Base-by-base conservation (phyloP, 129 eudicot species). In the Escallonia rubra region DNA sequence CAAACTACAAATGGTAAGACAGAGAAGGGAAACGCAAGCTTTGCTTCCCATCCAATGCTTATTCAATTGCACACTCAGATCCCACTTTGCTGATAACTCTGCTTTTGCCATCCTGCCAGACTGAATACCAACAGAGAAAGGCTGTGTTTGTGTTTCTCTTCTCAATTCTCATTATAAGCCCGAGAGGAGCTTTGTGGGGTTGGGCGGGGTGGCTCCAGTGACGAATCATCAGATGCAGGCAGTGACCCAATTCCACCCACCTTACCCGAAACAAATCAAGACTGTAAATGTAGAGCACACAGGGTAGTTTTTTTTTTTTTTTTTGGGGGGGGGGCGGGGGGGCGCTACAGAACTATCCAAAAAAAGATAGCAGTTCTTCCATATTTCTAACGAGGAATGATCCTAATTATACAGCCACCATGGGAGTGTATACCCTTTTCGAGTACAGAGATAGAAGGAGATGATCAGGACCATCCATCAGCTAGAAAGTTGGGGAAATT, bases 31-130 rank as follows among this genome's bases (percentile, higher is more conserved):
- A 78, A 63, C 62, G 44, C 46, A 68, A 43, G 57, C 63, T 74
- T 66, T 45, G 71, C 67, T 70, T 76, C 76, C 68, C 74, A 64
- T 82, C 86, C 34, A 23, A 77, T 54, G 61, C 58, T 1, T 23
- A 70, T 66, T 80, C 76, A 71, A 70, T 78, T 69, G 74, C 81
- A 60, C 61, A 77, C 75, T 84, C 86, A 84, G 65, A 55, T 84
- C 72, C 83, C 90, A 84, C 90, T 84, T 82, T 53, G 63, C 10
- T 61, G 43, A 70, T 56, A 16, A 40, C 51, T 40, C 57, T 16
- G 42, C 63, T 53, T 69, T 60, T 59, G 64, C 46, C 57, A 34
- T 64, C 41, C 54, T 57, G 39, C 55, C 72, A 67, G 50, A 76
- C 72, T 51, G 50, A 68, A 54, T 53, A 72, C 72, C 64, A 41